Conservation (phyloP, 179 eudicot species). For the Drosera spatulata region DNA sequence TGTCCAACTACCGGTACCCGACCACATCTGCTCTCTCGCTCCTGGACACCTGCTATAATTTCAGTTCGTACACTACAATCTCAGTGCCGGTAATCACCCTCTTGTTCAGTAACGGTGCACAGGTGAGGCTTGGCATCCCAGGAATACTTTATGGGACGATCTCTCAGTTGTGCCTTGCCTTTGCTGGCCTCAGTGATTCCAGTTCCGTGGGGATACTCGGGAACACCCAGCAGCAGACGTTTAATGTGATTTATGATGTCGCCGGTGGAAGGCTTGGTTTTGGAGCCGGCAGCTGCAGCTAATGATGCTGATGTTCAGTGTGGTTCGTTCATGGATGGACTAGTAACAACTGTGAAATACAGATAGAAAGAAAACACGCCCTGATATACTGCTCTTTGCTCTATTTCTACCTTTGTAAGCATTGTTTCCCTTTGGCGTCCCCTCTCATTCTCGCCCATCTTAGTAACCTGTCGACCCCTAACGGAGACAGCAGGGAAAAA, state of each 20-base stretch:
- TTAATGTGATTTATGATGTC: conserved; percentile 65
- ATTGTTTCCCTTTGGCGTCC: no score
- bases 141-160: conserved; percentile 34
- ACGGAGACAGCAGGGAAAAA: no score
- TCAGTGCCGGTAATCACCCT: conserved; percentile 39
- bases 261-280: conserved; percentile 63
- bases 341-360: no score
- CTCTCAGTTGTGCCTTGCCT: conserved; percentile 55
- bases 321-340: no score
- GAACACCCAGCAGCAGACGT: conserved; percentile 55
- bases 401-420: no score
- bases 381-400: no score
- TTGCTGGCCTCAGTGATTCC: conserved; percentile 42
- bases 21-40: conserved; percentile 33
- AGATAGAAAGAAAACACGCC: no score
- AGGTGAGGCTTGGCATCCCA: conserved; percentile 13
- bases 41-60: conserved; percentile 65
- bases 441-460: no score
- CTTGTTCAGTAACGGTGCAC: conserved; percentile 25
- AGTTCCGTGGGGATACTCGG: conserved; percentile 43
- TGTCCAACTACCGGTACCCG: conserved; percentile 50
- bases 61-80: conserved; percentile 26
- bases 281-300: conserved; percentile 44
- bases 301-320: background rate
- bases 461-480: no score